Evolutionary conservation across 1,284 basidiomycete genomes (phyloP), one percentile per base, ranked within the genome.

Genomic region (Thelephora terrestris): DNA sequence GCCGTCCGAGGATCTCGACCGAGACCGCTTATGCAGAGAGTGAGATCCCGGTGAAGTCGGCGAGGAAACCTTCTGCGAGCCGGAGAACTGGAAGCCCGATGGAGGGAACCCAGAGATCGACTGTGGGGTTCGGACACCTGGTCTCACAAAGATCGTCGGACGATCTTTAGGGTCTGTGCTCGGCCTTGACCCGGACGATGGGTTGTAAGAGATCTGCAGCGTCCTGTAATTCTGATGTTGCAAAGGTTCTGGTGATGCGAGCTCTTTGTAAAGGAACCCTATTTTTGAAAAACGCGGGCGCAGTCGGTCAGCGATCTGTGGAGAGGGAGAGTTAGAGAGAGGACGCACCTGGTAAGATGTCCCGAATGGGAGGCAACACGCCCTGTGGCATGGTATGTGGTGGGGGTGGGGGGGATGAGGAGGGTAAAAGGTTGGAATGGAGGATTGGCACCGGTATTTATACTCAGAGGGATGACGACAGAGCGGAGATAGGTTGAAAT

Each of bases 1-100:
- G 32, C 38, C 46, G 23, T 32, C 25, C 21, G 20, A 17, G 5
- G 46, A 47, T 36, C 24, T 34, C 49, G 48, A 21, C 16, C 36
- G 24, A 25, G 29, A 24, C 21, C 37, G 45, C 29, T 47, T 42
- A 12, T 21, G 25, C 18, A n/a, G 2, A 3, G 39, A 42, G 9
- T 12, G 39, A 14, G 25, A 25, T 42, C 12, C 25, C 10, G 39
- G 25, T 5, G 39, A 42, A 25, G 39, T 42, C 6, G 39, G 39
- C 10, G 39, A 42, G 21, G 20, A n/a, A n/a, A 9, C 25, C 12
- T 25, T 25, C 18, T 6, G 39, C 17, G 39, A 20, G 6, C 9
- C 25, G 39, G 18, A 6, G 5, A 42, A 42, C 25, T 42, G 39
- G 16, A 42, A 42, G 39, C 39, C 21, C 21, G 39, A 18, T 12